Conservation (phyloP, 140 eudicot genomes). For the Bidens hawaiensis region DNA sequence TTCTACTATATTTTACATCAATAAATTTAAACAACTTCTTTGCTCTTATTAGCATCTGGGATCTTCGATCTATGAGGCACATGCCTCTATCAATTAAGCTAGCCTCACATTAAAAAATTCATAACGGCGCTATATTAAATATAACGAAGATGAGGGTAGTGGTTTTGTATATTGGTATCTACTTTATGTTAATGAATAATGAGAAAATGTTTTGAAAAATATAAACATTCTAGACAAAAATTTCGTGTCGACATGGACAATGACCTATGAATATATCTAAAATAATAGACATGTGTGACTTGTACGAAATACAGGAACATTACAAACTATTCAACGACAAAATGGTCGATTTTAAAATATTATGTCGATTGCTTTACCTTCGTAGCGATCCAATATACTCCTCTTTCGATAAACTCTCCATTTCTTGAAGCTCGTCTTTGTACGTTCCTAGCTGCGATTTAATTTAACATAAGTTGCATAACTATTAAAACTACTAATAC, state of each 20-base stretch:
- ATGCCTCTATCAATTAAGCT: too few relatives aligned
- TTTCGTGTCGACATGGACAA: background rate
- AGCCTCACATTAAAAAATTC: too few relatives aligned
- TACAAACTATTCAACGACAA: background rate
- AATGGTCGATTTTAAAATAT: background rate
- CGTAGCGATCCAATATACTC: slow-evolving; percentile 85
- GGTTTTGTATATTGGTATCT: too few relatives aligned
- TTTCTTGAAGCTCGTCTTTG: slow-evolving; percentile 54
- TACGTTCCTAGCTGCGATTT: slow-evolving; percentile 52
- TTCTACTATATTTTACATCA: too few relatives aligned
- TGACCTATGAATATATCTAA: background rate
- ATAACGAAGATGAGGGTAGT: too few relatives aligned
- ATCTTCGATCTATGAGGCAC: too few relatives aligned
- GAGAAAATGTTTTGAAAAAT: background rate
- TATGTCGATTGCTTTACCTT: slow-evolving; percentile 38
- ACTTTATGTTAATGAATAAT: background rate
- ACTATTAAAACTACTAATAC: background rate
- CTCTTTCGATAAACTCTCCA: slow-evolving; percentile 74
- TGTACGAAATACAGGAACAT: background rate
- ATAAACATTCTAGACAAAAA: background rate
- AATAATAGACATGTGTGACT: background rate
- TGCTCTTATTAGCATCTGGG: too few relatives aligned
- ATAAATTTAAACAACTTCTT: too few relatives aligned
- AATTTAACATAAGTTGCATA: background rate
- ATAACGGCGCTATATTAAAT: too few relatives aligned